A percentile compares a stretch with the other conserved stretches of the same genome.
These are phyloP conservation scores for Fusarium veterinarium DNA, from an alignment of 2,329 filamentous ascomycete species.

Conservation along the genomic window DNA sequence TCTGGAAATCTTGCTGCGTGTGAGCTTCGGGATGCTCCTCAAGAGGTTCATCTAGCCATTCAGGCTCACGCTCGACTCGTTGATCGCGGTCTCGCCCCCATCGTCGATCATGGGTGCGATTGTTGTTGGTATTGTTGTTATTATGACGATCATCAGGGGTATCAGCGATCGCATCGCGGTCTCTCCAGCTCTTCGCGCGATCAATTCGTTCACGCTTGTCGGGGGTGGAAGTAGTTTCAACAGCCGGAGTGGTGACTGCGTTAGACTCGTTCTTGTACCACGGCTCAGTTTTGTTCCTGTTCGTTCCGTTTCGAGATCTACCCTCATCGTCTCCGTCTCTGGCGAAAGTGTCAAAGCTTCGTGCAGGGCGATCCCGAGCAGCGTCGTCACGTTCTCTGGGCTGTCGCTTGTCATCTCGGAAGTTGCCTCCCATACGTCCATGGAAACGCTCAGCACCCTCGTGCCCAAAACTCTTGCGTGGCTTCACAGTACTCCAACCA, in stretches of 20 bases:
- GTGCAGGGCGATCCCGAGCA: constrained; percentile 58
- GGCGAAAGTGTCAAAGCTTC: constrained; percentile 62
- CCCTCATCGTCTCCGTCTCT: constrained; percentile 65
- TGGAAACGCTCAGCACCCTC: constrained; percentile 79
- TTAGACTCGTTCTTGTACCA: constrained; percentile 75
- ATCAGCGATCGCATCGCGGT: constrained; percentile 58
- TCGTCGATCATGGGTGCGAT: constrained; percentile 59
- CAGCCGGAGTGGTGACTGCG: constrained; percentile 23
- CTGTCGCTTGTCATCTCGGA: constrained; percentile 56
- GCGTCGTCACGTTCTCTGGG: constrained; percentile 66
- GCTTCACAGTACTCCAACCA: constrained; percentile 79
- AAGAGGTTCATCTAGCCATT: constrained; percentile 85
- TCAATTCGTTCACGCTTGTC: constrained; percentile 67
- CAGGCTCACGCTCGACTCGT: constrained; percentile 81
- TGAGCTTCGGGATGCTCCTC: constrained; percentile 77
- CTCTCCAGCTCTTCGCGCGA: constrained; percentile 70
- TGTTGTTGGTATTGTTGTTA: constrained; percentile 49
- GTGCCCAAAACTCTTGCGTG: constrained; percentile 78
- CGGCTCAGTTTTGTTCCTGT: constrained; percentile 75
- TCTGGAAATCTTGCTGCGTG: constrained; percentile 91
- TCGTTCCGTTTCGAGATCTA: constrained; percentile 72
- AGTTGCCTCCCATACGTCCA: constrained; percentile 69
- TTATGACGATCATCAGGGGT: constrained; percentile 67
- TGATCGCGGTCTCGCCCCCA: constrained; percentile 70
- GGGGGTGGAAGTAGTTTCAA: constrained; percentile 47